Conservation (phyloP, 306 rosid genomes). For the Cyclanthera cordifolia region DNA sequence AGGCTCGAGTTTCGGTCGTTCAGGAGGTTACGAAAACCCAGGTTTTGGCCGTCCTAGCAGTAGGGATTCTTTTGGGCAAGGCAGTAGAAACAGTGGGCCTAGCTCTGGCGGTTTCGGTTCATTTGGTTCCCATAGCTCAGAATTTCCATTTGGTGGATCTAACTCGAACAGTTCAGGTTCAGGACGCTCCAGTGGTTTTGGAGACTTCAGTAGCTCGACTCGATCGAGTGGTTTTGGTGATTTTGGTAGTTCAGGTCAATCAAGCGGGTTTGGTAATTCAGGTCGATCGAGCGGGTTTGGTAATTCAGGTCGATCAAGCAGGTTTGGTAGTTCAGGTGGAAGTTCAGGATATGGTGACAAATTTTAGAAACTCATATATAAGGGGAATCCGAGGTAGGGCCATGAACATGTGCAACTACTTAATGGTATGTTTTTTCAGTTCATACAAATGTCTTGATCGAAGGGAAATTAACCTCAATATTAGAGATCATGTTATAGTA, state of each 20-base stretch:
- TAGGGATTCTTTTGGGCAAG: slow-evolving; percentile 25
- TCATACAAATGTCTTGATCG: too few species aligned
- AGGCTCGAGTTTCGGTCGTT: slow-evolving; percentile 32
- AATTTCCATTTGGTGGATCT: slow-evolving; percentile 24
- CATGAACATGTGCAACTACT: not conserved
- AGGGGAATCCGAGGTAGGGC: slow-evolving; percentile 1
- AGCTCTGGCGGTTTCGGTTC: slow-evolving; percentile 36
- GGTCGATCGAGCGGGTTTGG: slow-evolving; percentile 28
- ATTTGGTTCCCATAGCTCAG: slow-evolving; percentile 30
- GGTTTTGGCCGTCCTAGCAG: slow-evolving; percentile 37
- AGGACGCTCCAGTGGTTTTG: slow-evolving; percentile 34
- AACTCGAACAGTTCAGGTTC: slow-evolving; percentile 38
- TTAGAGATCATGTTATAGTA: not conserved
- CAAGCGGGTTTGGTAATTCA: slow-evolving; percentile 23
- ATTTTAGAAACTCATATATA: slow-evolving; percentile 14
- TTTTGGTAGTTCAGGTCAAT: slow-evolving; percentile 14
- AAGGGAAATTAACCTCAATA: not conserved
- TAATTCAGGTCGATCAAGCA: slow-evolving; percentile 25
- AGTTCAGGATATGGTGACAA: slow-evolving; percentile 12
- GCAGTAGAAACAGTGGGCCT: slow-evolving; percentile 26
- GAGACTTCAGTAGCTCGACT: slow-evolving; percentile 23
- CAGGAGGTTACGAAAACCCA: slow-evolving; percentile 22
- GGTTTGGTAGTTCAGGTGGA: slow-evolving; percentile 29
- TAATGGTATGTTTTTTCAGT: not conserved
- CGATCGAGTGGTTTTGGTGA: slow-evolving; percentile 23